phyloP scores from a whole-genome alignment of 164 flowering plant species.

The Umbellularia californica region DNA sequence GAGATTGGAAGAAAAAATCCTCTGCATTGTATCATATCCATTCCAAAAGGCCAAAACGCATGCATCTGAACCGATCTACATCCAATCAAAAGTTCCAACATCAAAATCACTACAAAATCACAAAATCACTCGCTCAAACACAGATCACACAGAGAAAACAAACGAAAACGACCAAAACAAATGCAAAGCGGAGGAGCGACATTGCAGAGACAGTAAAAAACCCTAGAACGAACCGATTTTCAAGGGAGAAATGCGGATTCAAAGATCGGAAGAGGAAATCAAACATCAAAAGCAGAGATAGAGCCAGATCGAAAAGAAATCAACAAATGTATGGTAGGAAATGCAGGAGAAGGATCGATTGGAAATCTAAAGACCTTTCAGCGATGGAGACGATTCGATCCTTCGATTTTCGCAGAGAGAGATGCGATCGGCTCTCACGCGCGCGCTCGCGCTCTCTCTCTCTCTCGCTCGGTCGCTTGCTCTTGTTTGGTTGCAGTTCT shows the following conservation, averaged over 20 bases:
- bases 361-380: not conserved
- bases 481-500: not conserved
- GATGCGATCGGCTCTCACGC: not conserved
- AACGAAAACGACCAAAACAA: not conserved
- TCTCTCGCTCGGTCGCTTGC: not conserved
- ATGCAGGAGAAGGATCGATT: not conserved
- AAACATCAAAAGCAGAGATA: not conserved
- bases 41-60: not conserved
- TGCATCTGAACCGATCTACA: not conserved
- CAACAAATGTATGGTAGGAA: not conserved
- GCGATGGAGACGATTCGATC: not conserved
- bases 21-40: not conserved
- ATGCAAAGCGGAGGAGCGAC: not conserved
- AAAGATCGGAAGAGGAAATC: not conserved
- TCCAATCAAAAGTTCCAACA: not conserved
- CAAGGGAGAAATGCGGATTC: not conserved
- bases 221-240: not conserved
- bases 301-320: not conserved
- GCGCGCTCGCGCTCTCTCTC: not conserved
- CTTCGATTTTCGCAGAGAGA: not conserved
- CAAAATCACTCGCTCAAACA: not conserved
- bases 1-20: not conserved
- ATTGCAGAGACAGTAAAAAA: not conserved
- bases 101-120: not conserved
- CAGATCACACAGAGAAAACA: not conserved